Evolutionary conservation across 108 stramenopile genomes (phyloP).

Genomic region (Parietichytrium sp.): DNA sequence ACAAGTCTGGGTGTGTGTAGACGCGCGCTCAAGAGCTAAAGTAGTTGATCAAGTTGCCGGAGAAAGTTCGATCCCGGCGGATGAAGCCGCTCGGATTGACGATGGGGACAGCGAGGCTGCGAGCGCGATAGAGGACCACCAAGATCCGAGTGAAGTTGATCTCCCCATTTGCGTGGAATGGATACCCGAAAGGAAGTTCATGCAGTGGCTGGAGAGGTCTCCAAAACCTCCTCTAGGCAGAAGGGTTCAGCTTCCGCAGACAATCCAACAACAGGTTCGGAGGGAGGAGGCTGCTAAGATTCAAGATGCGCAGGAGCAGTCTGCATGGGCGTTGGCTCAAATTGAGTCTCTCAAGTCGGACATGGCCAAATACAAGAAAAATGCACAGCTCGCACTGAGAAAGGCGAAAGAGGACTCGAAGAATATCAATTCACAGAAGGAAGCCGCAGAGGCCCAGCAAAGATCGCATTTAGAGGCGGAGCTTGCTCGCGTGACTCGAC

Average conservation of each 20-base stretch:
- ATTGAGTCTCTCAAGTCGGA: neutral
- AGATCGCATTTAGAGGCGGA: conserved; percentile 25
- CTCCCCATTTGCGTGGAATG: too few relatives aligned
- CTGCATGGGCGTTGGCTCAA: conserved; percentile 14
- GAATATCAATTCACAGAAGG: neutral
- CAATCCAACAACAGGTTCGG: neutral
- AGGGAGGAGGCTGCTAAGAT: neutral
- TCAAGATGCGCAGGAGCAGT: conserved; percentile 2
- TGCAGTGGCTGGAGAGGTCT: too few relatives aligned
- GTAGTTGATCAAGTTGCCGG: too few relatives aligned
- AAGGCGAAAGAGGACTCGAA: conserved; percentile 24
- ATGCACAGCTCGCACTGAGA: conserved; percentile 28
- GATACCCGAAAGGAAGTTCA: too few relatives aligned
- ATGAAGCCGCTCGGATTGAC: too few relatives aligned
- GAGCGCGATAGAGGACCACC: too few relatives aligned
- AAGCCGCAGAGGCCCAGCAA: conserved; percentile 4
- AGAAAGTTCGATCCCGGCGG: too few relatives aligned
- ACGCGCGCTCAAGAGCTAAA: too few relatives aligned
- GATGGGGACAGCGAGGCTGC: too few relatives aligned
- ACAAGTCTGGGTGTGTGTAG: neutral
- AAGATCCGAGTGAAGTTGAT: too few relatives aligned
- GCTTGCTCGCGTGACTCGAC: conserved; percentile 25
- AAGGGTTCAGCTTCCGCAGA: neutral
- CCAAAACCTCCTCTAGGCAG: too few relatives aligned
- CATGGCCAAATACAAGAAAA: neutral